These are phyloP conservation scores for Chrysopogon serrulatus DNA, from an alignment of 176 grass and related monocot species.

Conservation along the genomic window DNA sequence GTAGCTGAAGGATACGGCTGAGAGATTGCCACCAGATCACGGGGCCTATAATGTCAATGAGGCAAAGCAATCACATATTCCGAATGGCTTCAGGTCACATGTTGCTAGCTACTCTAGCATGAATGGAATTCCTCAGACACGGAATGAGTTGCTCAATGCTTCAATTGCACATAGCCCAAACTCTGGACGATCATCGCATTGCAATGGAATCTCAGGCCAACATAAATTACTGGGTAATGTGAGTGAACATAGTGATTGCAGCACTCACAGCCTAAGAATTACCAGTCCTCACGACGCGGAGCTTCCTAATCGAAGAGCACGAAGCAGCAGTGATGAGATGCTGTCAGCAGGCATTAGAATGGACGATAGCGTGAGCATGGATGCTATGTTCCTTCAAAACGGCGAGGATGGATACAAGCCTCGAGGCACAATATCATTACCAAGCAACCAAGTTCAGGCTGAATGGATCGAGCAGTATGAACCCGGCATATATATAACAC, in stretches of 20 bases:
- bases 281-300: slow-evolving; percentile 23
- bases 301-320: slow-evolving; percentile 27
- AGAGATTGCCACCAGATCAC: slow-evolving; percentile 60
- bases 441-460: slow-evolving; percentile 56
- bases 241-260: slow-evolving; percentile 52
- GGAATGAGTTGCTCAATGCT: slow-evolving; percentile 30
- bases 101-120: slow-evolving; percentile 38
- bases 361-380: slow-evolving; percentile 53
- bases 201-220: slow-evolving; percentile 48
- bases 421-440: slow-evolving; percentile 50
- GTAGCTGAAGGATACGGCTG: slow-evolving; percentile 89
- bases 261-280: slow-evolving; percentile 49
- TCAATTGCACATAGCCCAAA: slow-evolving; percentile 29
- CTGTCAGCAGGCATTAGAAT: slow-evolving; percentile 28
- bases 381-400: slow-evolving; percentile 58
- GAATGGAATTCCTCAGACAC: slow-evolving; percentile 48
- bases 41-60: slow-evolving; percentile 43
- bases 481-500: slow-evolving; percentile 84
- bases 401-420: slow-evolving; percentile 48
- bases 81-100: slow-evolving; percentile 40
- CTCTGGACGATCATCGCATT: slow-evolving; percentile 21
- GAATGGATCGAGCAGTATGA: slow-evolving; percentile 93
- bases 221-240: slow-evolving; percentile 35
- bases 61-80: slow-evolving; percentile 41
- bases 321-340: slow-evolving; percentile 51